These are phyloP conservation scores for Podospora appendiculata DNA, from an alignment of 495 filamentous ascomycete species.

Conservation along the genomic window DNA sequence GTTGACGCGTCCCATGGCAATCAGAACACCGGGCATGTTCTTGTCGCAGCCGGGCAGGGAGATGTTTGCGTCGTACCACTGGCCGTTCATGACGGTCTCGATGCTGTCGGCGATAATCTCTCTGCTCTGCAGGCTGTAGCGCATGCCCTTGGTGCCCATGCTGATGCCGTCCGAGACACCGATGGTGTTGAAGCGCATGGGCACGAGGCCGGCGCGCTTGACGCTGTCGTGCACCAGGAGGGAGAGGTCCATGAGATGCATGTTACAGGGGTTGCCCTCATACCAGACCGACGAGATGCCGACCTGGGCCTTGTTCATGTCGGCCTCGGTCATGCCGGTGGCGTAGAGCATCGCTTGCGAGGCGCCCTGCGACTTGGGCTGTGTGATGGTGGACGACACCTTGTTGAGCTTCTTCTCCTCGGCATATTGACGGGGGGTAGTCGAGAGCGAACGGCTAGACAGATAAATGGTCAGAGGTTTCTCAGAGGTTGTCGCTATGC, in stretches of 20 bases:
- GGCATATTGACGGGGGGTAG: constrained; percentile 29
- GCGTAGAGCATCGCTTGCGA: constrained; percentile 99
- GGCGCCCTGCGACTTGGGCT: constrained; percentile 94
- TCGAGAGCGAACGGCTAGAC: constrained; percentile 33
- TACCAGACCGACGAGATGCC: constrained; percentile 91
- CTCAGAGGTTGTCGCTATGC: background rate
- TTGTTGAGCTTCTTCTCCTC: constrained; percentile 62
- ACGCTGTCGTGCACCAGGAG: constrained; percentile 78
- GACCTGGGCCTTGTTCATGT: constrained; percentile 92
- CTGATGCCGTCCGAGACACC: constrained; percentile 84
- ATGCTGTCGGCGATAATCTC: constrained; percentile 97
- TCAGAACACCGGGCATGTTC: constrained; percentile 98
- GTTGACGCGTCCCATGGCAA: constrained; percentile 96
- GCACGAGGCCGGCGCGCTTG: constrained; percentile 66
- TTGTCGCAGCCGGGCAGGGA: constrained; percentile 99
- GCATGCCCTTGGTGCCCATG: constrained; percentile 84
- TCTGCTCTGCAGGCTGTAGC: constrained; percentile 86
- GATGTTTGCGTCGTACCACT: constrained; percentile 99
- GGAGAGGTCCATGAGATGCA: constrained; percentile 90
- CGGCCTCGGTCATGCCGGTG: constrained; percentile 72
- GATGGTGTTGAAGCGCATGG: constrained; percentile 95
- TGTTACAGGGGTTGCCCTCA: constrained; percentile 96
- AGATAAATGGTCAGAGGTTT: background rate
- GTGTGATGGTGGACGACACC: constrained; percentile 75
- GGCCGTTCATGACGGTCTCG: constrained; percentile 96